Conservation (phyloP, 129 eudicot species). For the Flaveria robusta region DNA sequence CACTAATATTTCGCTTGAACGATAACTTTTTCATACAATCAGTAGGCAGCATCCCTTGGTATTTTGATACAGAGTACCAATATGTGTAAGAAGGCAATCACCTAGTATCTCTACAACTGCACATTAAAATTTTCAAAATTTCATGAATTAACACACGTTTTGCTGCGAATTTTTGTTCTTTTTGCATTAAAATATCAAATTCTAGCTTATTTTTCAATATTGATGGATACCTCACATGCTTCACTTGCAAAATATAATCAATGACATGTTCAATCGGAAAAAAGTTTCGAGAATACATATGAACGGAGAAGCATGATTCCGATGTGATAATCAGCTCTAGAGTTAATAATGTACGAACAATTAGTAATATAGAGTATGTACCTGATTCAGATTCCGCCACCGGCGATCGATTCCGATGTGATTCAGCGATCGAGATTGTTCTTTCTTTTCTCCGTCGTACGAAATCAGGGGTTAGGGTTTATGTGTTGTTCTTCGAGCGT, state of each 20-base stretch:
- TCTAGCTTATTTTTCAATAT: no score
- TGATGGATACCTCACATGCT: no score
- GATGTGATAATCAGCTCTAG: neutral
- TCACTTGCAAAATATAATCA: neutral
- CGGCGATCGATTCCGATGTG: slow-evolving; percentile 20
- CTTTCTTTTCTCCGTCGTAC: neutral
- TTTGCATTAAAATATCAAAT: no score
- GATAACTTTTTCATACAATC: slow-evolving; percentile 53
- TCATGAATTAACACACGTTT: neutral
- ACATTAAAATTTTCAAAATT: neutral
- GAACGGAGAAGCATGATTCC: neutral
- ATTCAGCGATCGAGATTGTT: neutral
- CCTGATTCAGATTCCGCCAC: slow-evolving; percentile 27
- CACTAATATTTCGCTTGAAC: slow-evolving; percentile 51
- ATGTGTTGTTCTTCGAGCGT: slow-evolving; percentile 4
- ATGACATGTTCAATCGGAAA: neutral
- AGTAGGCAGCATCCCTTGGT: slow-evolving; percentile 45
- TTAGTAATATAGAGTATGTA: neutral
- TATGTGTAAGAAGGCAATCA: no score
- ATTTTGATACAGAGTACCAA: neutral
- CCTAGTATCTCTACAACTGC: neutral
- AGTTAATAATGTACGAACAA: neutral
- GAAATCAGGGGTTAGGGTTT: slow-evolving; percentile 37
- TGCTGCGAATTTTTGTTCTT: no score
- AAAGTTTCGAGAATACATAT: neutral